These are phyloP conservation scores for Phytopythium cucurbitacearum DNA, from an alignment of 352 stramenopile species.

Conservation along the genomic window DNA sequence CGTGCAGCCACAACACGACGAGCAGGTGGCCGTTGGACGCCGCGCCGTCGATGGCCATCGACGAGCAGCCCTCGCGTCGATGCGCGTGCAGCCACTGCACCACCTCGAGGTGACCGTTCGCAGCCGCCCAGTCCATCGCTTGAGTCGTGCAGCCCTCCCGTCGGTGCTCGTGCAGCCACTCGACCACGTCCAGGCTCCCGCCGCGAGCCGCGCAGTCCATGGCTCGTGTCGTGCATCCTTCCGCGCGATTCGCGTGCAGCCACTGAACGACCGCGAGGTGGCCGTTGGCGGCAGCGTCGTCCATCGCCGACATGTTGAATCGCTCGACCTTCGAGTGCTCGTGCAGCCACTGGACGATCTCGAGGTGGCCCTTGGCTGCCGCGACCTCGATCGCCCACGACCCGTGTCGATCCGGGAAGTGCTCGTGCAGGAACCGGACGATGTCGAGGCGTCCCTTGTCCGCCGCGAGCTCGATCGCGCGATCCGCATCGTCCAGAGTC, in stretches of 20 bases:
- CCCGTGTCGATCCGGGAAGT: background rate
- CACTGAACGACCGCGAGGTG: slow-evolving; percentile 4
- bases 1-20: background rate
- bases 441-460: background rate
- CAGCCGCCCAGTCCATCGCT: slow-evolving; percentile 8
- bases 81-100: slow-evolving; percentile 5
- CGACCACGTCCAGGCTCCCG: slow-evolving; percentile 2
- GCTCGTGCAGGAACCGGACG: background rate
- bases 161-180: slow-evolving; percentile 5
- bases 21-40: background rate
- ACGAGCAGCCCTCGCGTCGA: slow-evolving; percentile 1
- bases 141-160: slow-evolving; percentile 4
- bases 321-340: background rate
- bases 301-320: slow-evolving; percentile 1
- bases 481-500: too few species aligned
- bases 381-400: background rate
- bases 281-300: slow-evolving; percentile 5
- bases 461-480: background rate
- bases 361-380: background rate
- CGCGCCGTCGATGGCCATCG: slow-evolving; percentile 2
- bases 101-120: slow-evolving; percentile 7
- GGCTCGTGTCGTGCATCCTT: slow-evolving; percentile 6
- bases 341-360: slow-evolving; percentile 1
- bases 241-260: slow-evolving; percentile 5
- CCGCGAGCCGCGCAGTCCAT: slow-evolving; percentile 8